These are phyloP conservation scores for Geranium incanum DNA, from an alignment of 441 rosid genomes.

Conservation along the genomic window DNA sequence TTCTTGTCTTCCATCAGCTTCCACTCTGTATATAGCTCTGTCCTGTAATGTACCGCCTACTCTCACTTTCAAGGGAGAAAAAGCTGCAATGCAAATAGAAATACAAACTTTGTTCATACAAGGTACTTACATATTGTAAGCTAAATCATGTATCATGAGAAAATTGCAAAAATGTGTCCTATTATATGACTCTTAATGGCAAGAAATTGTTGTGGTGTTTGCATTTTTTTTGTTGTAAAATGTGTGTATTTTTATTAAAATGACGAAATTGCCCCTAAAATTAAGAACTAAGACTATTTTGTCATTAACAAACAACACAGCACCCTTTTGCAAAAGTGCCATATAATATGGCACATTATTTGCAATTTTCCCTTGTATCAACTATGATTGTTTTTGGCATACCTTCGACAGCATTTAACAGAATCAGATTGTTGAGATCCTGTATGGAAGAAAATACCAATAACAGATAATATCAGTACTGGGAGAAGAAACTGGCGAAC, in stretches of 20 bases:
- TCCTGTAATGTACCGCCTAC: constrained; percentile 92
- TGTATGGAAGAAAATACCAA: constrained; percentile 26
- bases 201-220: too few species aligned
- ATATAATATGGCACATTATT: too few species aligned
- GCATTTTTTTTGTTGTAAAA: too few species aligned
- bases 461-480: background rate
- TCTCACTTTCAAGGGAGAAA: constrained; percentile 86
- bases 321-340: too few species aligned
- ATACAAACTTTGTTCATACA: background rate
- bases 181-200: too few species aligned
- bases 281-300: too few species aligned
- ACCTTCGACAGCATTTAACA: constrained; percentile 79
- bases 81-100: constrained; percentile 41
- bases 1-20: constrained; percentile 31
- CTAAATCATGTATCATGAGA: background rate
- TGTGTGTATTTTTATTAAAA: too few species aligned
- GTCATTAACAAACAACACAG: too few species aligned
- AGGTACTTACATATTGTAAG: background rate
- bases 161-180: background rate
- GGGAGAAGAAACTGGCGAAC: background rate
- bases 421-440: constrained; percentile 57
- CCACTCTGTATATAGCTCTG: constrained; percentile 56
- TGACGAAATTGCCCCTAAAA: too few species aligned
- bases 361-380: background rate
- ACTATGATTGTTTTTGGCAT: constrained; percentile 2